Percentiles rank a stretch among this genome's conserved stretches.
Conservation (phyloP, 1,139 yeast genomes). For the Geotrichum reessii region DNA sequence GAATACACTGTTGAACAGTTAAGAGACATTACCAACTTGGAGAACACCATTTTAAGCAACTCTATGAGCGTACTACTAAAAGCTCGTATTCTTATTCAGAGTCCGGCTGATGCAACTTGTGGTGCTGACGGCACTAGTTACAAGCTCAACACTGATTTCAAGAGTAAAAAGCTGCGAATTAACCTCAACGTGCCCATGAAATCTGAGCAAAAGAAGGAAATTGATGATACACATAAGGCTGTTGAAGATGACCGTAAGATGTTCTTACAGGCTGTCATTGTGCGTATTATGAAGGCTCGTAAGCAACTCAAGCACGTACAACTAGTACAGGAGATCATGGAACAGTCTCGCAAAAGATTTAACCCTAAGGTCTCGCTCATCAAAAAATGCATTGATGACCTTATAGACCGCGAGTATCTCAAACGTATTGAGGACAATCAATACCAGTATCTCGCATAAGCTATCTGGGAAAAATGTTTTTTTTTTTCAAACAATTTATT, state of each 20-base stretch:
- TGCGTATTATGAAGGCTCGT: conserved; percentile 93
- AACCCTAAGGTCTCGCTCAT: conserved; percentile 80
- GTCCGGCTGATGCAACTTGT: conserved; percentile 36
- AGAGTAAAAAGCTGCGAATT: conserved; percentile 76
- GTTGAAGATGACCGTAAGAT: conserved; percentile 82
- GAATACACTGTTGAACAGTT: conserved; percentile 58
- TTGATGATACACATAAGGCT: conserved; percentile 76
- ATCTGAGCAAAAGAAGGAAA: conserved; percentile 69
- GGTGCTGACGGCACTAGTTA: conserved; percentile 50
- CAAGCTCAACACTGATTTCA: conserved; percentile 73
- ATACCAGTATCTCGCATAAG: conserved; percentile 71
- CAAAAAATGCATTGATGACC: conserved; percentile 76
- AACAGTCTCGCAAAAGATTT: conserved; percentile 80
- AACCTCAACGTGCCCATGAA: conserved; percentile 82
- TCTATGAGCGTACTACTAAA: conserved; percentile 75
- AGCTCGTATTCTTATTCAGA: conserved; percentile 64
- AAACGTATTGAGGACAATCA: conserved; percentile 70
- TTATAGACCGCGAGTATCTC: conserved; percentile 82
- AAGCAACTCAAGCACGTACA: conserved; percentile 72
- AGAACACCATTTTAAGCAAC: conserved; percentile 60
- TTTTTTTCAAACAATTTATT: background rate
- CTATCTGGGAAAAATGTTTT: too few species aligned
- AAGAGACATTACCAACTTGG: conserved; percentile 60
- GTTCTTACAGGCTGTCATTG: conserved; percentile 87
- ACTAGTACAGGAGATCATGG: conserved; percentile 80